Conservation (phyloP, 257 asterid species). For the Phtheirospermum japonicum region DNA sequence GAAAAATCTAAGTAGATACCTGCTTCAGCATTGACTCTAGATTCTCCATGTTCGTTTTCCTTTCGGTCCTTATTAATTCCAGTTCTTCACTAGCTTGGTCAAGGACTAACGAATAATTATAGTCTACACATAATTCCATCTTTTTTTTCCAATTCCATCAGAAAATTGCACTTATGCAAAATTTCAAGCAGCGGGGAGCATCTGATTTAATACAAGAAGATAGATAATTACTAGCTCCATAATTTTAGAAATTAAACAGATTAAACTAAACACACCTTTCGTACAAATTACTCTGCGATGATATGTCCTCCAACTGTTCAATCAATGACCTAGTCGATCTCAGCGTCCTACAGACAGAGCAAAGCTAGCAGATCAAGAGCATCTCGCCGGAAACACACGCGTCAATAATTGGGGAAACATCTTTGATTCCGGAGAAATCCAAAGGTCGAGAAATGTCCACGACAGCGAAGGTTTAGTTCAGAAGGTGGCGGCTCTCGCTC, state of each 20-base stretch:
- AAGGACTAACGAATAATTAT: slow-evolving; percentile 58
- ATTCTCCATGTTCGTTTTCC: slow-evolving; percentile 71
- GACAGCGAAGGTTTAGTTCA: slow-evolving; percentile 89
- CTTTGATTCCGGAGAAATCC: slow-evolving; percentile 82
- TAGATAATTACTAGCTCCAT: slow-evolving; percentile 4
- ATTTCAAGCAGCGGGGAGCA: slow-evolving; percentile 73
- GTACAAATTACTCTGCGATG: slow-evolving; percentile 31
- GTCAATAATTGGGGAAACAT: slow-evolving; percentile 59
- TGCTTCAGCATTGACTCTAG: slow-evolving; percentile 68
- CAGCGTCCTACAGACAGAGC: slow-evolving; percentile 66
- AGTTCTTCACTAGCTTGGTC: slow-evolving; percentile 92
- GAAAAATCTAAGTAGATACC: slow-evolving; percentile 57
- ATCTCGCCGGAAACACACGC: slow-evolving; percentile 59
- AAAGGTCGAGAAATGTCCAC: slow-evolving; percentile 50
- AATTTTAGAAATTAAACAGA: slow-evolving; percentile 13
- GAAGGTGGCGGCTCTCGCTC: slow-evolving; percentile 65
- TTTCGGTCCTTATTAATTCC: slow-evolving; percentile 72
- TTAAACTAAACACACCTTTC: slow-evolving; percentile 47
- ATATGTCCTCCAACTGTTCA: slow-evolving; percentile 63
- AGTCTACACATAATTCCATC: slow-evolving; percentile 72
- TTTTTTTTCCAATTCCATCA: slow-evolving; percentile 71
- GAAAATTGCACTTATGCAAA: slow-evolving; percentile 63
- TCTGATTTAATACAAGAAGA: slow-evolving; percentile 47
- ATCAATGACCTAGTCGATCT: slow-evolving; percentile 62
- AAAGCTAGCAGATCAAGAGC: slow-evolving; percentile 73